Evolutionary conservation across 495 filamentous ascomycete species (phyloP), one percentile per base, ranked within the genome.

Genomic region (Trypethelium eluteriae): DNA sequence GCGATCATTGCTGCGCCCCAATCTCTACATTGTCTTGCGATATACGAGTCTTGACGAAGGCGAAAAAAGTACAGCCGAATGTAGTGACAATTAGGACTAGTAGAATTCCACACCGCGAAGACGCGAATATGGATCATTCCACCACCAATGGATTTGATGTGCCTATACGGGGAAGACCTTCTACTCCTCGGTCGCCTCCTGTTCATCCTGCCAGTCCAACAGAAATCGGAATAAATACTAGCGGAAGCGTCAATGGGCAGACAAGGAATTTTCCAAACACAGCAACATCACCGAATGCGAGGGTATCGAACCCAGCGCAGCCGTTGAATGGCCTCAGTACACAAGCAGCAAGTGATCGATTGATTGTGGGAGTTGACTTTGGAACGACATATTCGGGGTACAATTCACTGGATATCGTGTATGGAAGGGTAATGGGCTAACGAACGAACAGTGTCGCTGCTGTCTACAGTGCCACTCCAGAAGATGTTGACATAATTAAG

Each of bases 401-500:
- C 32, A 69, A 35, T n/a, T 5, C 4, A n/a, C 39, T 11, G 49
- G 18, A 59, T 66, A 39, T 35, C 10, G 10, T 39, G 38, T 6
- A 35, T 10, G 5, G 7, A 34, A 6, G n/a, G 41, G 16, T 25
- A 47, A 12, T 38, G 32, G 32, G 38, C 57, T 57, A 49, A n/a
- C 11, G 62, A 44, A 32, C 44, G 46, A 65, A 62, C 38, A 89
- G 88, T 49, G 88, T 91, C 46, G 88, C 88, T 10, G 83, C 86
- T n/a, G 87, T 88, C 38, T 90, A 91, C 70, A 90, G 86, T 12
- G 86, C 84, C 10, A 88, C 86, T 0, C 89, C 88, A 1, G 88
- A 91, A 68, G 88, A 91, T 72, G 79, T 91, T 62, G 88, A 91
- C 68, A 88, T 91, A 69, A 90, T 91, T 77, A 91, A 90, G 74